phyloP scores from a whole-genome alignment of 345 rosid genomes.

The Melaleuca quinquenervia region DNA sequence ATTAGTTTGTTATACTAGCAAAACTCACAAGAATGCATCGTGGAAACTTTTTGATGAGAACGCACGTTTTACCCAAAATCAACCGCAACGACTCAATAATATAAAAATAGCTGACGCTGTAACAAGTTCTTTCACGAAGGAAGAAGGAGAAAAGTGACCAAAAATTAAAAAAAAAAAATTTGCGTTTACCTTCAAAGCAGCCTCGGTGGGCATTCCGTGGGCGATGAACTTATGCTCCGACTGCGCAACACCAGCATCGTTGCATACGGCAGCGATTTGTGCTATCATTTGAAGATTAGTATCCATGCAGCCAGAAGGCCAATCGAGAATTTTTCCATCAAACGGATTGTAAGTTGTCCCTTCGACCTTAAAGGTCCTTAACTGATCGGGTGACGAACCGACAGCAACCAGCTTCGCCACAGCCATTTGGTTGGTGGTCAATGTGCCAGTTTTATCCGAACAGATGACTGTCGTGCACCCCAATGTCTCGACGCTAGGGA shows the following conservation, averaged over 20 bases:
- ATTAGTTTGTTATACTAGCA: background rate
- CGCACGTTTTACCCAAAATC: background rate
- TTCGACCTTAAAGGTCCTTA: conserved; percentile 48
- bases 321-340: conserved; percentile 53
- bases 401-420: conserved; percentile 56
- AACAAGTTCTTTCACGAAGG: background rate
- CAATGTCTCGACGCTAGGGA: conserved; percentile 70
- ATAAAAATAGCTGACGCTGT: background rate
- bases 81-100: background rate
- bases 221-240: conserved; percentile 45
- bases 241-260: conserved; percentile 42
- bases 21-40: background rate
- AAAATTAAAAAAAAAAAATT: background rate
- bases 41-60: background rate
- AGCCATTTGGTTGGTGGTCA: conserved; percentile 76
- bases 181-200: conserved; percentile 50
- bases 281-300: conserved; percentile 60
- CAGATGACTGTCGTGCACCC: conserved; percentile 78
- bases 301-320: conserved; percentile 46
- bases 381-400: conserved; percentile 21
- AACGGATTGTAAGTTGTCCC: conserved; percentile 52
- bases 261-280: conserved; percentile 52
- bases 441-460: conserved; percentile 70
- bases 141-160: background rate
- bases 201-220: conserved; percentile 72